Evolutionary conservation across 2,329 filamentous ascomycete species (phyloP), one percentile per base, ranked within the genome.

Genomic region (Pestalotiopsis sp.): DNA sequence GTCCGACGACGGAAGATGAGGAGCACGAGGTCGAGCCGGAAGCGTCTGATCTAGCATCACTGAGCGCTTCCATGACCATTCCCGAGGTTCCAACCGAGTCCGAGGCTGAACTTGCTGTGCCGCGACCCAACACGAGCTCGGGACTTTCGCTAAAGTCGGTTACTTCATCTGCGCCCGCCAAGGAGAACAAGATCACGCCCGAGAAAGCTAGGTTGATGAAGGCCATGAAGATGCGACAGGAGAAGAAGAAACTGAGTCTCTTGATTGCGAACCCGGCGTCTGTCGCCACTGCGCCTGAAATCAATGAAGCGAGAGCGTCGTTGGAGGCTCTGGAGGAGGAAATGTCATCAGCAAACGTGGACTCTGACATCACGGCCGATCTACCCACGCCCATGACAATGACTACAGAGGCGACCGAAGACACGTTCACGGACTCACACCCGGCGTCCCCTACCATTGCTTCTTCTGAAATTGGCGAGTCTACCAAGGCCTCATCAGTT

Each of bases 161-260:
- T 38, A 76, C 83, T 67, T 83, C 84, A 14, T 77, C 86, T 73
- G 80, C 78, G 5, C 64, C 76, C 65, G 71, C 77, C 76, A 75
- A 84, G 74, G 77, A 84, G 72, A 77, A 82, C 79, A 74, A 85
- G 78, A 92, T 97, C 75, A 94, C 93, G 1, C 93, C 93, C 0
- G 96, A 99, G 79, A 98, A 97, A 82, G 90, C 93, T 70, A 88
- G 96, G 67, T 84, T 99, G 71, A 95, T 97, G 93, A 98, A 97
- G 82, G 96, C 96, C 7, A 87, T 98, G 82, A 93, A 98, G 80
- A 81, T 98, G 73, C 88, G 95, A 66, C 96, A 97, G 80, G 94
- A 92, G 81, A 94, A 94, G 79, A 90, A 83, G 77, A 83, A 81
- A 80, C 79, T 79, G 76, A 79, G 73, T 68, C 71, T 76, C 76